These are phyloP conservation scores for Ceratocystis cubensis DNA, from an alignment of 2,329 filamentous ascomycete genomes.

Conservation along the genomic window DNA sequence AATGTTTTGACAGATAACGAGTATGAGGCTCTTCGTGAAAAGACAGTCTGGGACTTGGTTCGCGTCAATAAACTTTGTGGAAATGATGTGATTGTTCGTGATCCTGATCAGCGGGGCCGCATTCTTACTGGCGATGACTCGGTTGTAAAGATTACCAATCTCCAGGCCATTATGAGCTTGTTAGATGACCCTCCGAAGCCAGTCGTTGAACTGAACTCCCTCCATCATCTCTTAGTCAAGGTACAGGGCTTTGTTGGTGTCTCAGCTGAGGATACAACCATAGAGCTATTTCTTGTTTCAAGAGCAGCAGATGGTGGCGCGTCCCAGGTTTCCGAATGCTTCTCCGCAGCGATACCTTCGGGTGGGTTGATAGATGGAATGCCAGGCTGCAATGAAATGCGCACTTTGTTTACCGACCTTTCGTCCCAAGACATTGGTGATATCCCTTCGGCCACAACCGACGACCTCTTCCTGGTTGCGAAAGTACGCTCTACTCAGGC, in stretches of 20 bases:
- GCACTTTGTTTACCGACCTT: slow-evolving; percentile 79
- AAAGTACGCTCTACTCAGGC: slow-evolving; percentile 54
- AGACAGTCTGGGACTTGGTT: slow-evolving; percentile 91
- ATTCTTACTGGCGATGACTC: slow-evolving; percentile 88
- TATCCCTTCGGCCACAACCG: slow-evolving; percentile 49
- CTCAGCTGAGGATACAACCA: slow-evolving; percentile 58
- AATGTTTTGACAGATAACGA: slow-evolving; percentile 84
- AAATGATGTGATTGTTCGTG: slow-evolving; percentile 88
- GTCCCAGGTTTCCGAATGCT: slow-evolving; percentile 67
- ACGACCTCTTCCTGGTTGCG: slow-evolving; percentile 71
- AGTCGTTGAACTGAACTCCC: slow-evolving; percentile 52
- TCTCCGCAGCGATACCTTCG: slow-evolving; percentile 62
- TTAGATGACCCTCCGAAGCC: slow-evolving; percentile 67
- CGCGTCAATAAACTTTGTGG: slow-evolving; percentile 87
- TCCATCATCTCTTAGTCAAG: slow-evolving; percentile 75
- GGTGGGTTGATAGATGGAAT: slow-evolving; percentile 58
- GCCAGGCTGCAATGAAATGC: slow-evolving; percentile 54
- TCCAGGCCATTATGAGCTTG: slow-evolving; percentile 94
- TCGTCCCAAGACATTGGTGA: slow-evolving; percentile 61
- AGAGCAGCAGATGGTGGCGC: slow-evolving; percentile 53
- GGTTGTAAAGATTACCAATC: slow-evolving; percentile 74
- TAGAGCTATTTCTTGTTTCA: slow-evolving; percentile 66
- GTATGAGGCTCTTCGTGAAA: slow-evolving; percentile 65
- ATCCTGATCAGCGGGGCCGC: slow-evolving; percentile 68
- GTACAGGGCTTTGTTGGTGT: slow-evolving; percentile 70